phyloP scores from a whole-genome alignment of 2,329 filamentous ascomycete genomes.

The Monosporascus sp. region DNA sequence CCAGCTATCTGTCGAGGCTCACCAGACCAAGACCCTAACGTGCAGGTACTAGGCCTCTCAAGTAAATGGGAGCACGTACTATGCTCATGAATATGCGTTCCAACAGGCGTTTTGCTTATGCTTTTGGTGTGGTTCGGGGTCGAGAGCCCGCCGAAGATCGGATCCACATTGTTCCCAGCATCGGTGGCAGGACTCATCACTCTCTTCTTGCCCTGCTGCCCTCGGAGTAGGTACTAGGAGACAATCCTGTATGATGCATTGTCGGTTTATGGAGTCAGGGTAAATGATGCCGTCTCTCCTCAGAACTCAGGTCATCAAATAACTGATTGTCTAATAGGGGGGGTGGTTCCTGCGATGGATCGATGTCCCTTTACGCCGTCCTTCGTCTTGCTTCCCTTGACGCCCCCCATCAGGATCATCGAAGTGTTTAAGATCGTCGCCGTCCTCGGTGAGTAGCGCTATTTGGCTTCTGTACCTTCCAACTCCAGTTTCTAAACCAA shows the following conservation, averaged over 20 bases:
- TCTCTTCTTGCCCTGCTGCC: constrained; percentile 46
- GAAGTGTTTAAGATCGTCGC: constrained; percentile 57
- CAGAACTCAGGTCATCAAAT: background rate
- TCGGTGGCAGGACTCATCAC: constrained; percentile 54
- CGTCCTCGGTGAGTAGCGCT: constrained; percentile 45
- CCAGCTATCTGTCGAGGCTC: background rate
- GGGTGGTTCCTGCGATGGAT: constrained; percentile 55
- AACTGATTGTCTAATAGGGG: constrained; percentile 33
- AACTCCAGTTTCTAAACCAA: background rate
- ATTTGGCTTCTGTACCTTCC: background rate
- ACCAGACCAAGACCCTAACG: background rate
- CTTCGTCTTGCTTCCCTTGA: constrained; percentile 54
- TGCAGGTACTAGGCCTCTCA: constrained; percentile 6
- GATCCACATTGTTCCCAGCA: constrained; percentile 51
- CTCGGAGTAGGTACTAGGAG: constrained; percentile 42
- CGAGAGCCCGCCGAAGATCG: constrained; percentile 37
- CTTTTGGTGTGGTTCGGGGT: constrained; percentile 39
- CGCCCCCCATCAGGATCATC: constrained; percentile 44
- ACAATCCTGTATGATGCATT: constrained; percentile 41
- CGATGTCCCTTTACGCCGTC: constrained; percentile 52
- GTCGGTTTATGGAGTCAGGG: constrained; percentile 51
- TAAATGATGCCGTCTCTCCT: constrained; percentile 22
- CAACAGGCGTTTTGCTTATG: constrained; percentile 36
- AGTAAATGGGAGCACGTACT: constrained; percentile 18
- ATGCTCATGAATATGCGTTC: constrained; percentile 46